Evolutionary conservation across 371 early-diverging fungal genomes (phyloP).

Genomic region (Nematocida parisii): DNA sequence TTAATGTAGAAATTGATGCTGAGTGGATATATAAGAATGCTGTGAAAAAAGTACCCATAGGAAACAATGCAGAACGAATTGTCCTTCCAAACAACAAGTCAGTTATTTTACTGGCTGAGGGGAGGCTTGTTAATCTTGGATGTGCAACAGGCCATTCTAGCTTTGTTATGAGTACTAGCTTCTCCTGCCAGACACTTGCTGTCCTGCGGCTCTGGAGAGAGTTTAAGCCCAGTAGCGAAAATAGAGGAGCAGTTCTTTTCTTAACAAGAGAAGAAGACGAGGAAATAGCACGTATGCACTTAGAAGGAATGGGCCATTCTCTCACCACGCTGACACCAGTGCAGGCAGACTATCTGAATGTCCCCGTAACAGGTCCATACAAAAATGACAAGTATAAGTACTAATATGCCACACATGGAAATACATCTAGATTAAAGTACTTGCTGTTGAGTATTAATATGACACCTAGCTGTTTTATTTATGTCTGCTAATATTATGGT

Average conservation of each 20-base stretch:
- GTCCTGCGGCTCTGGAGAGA: conserved; percentile 95
- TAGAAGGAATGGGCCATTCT: conserved; percentile 87
- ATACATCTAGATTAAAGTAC: too few relatives aligned
- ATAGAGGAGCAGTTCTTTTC: conserved; percentile 89
- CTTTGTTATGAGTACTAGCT: conserved; percentile 97
- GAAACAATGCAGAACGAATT: conserved; percentile 95
- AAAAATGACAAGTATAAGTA: conserved; percentile 80
- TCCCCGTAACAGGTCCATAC: conserved; percentile 82
- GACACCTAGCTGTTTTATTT: too few relatives aligned
- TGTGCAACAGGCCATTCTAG: conserved; percentile 96
- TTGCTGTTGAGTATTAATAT: too few relatives aligned
- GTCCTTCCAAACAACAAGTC: conserved; percentile 82
- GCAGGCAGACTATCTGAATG: conserved; percentile 81
- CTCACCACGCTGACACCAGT: conserved; percentile 74
- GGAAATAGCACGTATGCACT: conserved; percentile 90
- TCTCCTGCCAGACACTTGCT: conserved; percentile 93
- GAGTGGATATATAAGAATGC: conserved; percentile 95
- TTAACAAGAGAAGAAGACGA: conserved; percentile 89
- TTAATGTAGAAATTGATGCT: conserved; percentile 95
- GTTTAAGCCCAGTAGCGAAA: conserved; percentile 74
- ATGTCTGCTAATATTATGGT: not conserved
- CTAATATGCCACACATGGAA: conserved; percentile 10
- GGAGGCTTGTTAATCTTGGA: conserved; percentile 95
- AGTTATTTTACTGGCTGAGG: conserved; percentile 88
- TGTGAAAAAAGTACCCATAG: conserved; percentile 80